Evolutionary conservation across 2,329 filamentous ascomycete species (phyloP).

Genomic region (Calonectria honghensis): DNA sequence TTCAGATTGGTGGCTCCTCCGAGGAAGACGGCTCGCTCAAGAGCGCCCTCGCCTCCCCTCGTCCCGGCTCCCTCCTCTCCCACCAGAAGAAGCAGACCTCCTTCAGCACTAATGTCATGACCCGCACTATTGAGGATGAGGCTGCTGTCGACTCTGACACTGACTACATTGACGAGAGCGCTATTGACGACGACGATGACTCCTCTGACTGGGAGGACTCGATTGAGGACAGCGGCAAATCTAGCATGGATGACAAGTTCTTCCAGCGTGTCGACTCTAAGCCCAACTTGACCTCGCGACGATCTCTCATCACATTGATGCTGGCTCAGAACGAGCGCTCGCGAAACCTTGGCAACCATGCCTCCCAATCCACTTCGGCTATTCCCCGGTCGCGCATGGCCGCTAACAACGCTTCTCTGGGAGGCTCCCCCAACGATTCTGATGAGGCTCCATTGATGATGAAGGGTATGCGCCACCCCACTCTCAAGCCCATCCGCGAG

Average conservation of each 20-base stretch:
- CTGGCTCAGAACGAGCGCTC: constrained; percentile 86
- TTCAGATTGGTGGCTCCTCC: constrained; percentile 75
- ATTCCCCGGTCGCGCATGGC: constrained; percentile 77
- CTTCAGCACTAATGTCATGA: constrained; percentile 85
- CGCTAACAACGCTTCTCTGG: constrained; percentile 65
- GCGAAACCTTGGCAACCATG: constrained; percentile 80
- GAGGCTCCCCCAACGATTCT: constrained; percentile 74
- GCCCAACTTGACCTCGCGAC: constrained; percentile 87
- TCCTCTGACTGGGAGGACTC: constrained; percentile 79
- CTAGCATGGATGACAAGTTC: constrained; percentile 86
- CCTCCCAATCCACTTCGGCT: constrained; percentile 81
- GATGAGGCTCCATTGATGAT: constrained; percentile 79
- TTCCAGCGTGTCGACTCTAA: constrained; percentile 95
- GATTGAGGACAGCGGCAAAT: constrained; percentile 87
- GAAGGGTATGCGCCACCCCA: constrained; percentile 72
- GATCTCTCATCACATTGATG: constrained; percentile 92
- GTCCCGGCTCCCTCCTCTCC: constrained; percentile 63
- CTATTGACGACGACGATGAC: constrained; percentile 84
- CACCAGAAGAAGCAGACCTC: constrained; percentile 85
- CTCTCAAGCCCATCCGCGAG: constrained; percentile 75
- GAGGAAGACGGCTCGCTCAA: constrained; percentile 87
- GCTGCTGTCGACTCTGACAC: constrained; percentile 74
- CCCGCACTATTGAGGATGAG: constrained; percentile 77
- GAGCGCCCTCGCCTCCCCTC: constrained; percentile 69
- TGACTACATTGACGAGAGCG: constrained; percentile 87